phyloP scores from a whole-genome alignment of 2,329 filamentous ascomycete species.

The Juglanconis sp. region DNA sequence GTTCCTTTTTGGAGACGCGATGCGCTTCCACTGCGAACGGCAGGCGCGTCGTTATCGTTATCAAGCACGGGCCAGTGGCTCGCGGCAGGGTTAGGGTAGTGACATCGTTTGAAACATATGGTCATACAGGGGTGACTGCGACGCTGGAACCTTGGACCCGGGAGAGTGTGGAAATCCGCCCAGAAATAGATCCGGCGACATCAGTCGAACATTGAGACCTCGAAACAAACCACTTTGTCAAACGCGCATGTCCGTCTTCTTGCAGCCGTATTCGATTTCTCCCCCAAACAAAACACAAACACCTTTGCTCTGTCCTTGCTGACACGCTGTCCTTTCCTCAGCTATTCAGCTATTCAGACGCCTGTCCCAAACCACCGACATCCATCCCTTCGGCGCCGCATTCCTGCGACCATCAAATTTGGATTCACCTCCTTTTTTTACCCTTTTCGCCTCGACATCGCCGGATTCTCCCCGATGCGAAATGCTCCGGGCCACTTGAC shows the following conservation, averaged over 20 bases:
- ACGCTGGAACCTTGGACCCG: neutral
- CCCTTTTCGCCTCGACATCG: neutral
- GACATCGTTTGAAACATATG: neutral
- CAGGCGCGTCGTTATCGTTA: too few relatives aligned
- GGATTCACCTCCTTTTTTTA: neutral
- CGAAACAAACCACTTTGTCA: neutral
- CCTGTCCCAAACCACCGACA: neutral
- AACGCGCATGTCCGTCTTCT: too few relatives aligned
- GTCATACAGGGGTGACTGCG: too few relatives aligned
- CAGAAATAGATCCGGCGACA: neutral
- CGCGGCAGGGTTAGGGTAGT: neutral
- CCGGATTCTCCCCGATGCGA: slow-evolving; percentile 11
- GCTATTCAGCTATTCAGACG: neutral
- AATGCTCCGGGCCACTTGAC: slow-evolving; percentile 13
- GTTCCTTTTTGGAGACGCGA: too few relatives aligned
- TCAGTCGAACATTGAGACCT: neutral
- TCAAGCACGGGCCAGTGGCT: too few relatives aligned
- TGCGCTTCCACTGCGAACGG: too few relatives aligned
- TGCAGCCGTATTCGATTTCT: neutral
- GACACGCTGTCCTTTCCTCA: neutral
- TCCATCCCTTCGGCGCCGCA: slow-evolving; percentile 1
- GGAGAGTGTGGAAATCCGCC: neutral
- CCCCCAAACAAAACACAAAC: neutral
- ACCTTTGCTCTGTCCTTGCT: neutral
- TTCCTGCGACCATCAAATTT: neutral